A percentile compares a stretch with the other conserved stretches of the same genome.
phyloP scores from a whole-genome alignment of 148 eudicot species.

The Selenicereus undatus region DNA sequence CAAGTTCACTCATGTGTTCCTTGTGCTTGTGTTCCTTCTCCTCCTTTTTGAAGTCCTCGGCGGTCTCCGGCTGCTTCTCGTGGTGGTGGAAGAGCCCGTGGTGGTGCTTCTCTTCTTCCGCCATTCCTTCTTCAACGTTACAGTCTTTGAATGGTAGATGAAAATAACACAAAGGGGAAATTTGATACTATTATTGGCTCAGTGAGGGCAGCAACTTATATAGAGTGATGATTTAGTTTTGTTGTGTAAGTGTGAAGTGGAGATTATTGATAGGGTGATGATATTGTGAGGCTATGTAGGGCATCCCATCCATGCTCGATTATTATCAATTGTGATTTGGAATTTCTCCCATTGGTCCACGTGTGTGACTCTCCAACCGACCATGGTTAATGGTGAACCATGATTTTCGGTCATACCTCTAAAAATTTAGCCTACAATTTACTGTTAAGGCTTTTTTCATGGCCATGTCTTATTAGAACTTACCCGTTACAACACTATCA shows the following conservation, averaged over 20 bases:
- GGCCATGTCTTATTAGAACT: no score
- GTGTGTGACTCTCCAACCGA: background rate
- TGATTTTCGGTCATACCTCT: background rate
- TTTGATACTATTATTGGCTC: background rate
- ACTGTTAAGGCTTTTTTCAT: no score
- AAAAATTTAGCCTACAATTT: background rate
- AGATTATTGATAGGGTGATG: background rate
- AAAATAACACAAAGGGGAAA: background rate
- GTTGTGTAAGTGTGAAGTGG: background rate
- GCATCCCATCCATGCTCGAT: background rate
- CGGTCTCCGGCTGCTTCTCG: background rate
- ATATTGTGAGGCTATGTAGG: background rate
- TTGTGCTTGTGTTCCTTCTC: conserved; percentile 22
- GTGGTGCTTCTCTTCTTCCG: conserved; percentile 23
- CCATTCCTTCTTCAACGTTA: background rate
- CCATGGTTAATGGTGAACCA: background rate
- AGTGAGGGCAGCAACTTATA: background rate
- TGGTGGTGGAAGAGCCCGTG: conserved; percentile 24
- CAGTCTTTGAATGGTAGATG: background rate
- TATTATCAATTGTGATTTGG: background rate
- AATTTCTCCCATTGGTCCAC: background rate
- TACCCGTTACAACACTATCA: no score
- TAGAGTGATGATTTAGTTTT: background rate
- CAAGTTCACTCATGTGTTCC: conserved; percentile 27
- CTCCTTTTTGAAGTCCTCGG: conserved; percentile 17